phyloP scores from a whole-genome alignment of 345 rosid genomes.

The Eutrema yunnanense region DNA sequence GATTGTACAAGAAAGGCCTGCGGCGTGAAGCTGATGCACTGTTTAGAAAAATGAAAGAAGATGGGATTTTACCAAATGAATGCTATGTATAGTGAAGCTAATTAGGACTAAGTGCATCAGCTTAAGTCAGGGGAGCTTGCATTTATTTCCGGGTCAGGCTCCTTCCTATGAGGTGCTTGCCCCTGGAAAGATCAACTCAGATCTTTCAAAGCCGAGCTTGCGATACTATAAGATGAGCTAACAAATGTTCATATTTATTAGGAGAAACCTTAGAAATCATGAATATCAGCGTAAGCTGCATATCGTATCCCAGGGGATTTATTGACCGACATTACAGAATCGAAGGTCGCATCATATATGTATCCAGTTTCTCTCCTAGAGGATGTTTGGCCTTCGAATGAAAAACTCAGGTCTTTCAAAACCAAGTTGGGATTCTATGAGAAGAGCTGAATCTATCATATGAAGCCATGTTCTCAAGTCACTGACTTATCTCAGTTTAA shows the following conservation, averaged over 20 bases:
- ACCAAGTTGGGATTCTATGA: background rate
- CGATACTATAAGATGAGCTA: background rate
- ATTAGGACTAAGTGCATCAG: background rate
- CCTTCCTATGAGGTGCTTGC: background rate
- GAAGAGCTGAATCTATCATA: background rate
- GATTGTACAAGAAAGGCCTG: slow-evolving; percentile 30
- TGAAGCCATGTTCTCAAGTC: slow-evolving; percentile 2
- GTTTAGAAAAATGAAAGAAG: slow-evolving; percentile 29
- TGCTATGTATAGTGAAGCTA: background rate
- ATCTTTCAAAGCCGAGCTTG: background rate
- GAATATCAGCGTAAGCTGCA: background rate
- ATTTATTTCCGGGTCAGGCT: background rate
- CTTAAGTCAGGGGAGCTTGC: slow-evolving; percentile 12
- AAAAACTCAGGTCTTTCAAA: background rate
- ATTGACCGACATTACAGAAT: background rate
- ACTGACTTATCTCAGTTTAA: background rate
- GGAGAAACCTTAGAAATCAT: background rate
- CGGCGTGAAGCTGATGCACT: slow-evolving; percentile 27
- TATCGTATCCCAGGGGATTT: background rate
- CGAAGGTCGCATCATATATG: background rate
- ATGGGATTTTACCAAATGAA: slow-evolving; percentile 22
- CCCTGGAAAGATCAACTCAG: background rate
- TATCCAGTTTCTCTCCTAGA: background rate
- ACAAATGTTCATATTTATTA: slow-evolving; percentile 1
- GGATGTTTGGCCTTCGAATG: background rate